Evolutionary conservation across 176 grass and related monocot species (phyloP), one percentile per base, ranked within the genome.

Genomic region (Oryza rufipogon): DNA sequence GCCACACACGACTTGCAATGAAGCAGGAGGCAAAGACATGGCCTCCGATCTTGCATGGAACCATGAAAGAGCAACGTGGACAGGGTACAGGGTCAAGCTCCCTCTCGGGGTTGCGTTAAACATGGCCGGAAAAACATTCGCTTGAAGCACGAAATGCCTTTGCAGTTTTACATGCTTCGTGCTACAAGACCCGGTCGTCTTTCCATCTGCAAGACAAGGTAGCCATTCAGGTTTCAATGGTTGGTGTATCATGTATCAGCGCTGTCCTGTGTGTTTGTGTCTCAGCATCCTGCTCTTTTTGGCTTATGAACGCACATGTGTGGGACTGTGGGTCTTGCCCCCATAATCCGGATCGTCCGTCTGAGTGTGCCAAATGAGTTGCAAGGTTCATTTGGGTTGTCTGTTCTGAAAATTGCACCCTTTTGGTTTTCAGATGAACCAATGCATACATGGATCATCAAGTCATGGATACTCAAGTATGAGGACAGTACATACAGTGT

Each of bases 41-140:
- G 42, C 13, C 45, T 16, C 58, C 10, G 25, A 74, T 73, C 22
- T 61, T 36, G 87, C 81, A 26, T 70, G 14, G 70, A 66, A 4
- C 60, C 42, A 38, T 80, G 87, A 80, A 89, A 85, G 48, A 70
- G 39, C 45, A 36, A n/a, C 9, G 11, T 16, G 2, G 13, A 2
- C 11, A 45, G 83, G 60, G 38, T 48, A 2, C 11, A 45, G 83
- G 60, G 38, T 48, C 46, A 22, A 76, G 46, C 22, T 17, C 65
- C 32, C 36, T 7, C 34, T 49, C 3, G 13, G 14, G 4, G 9
- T 26, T 52, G 9, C 10, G 11, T 7, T 7, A 49, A 70, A 70
- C 11, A 63, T 63, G 58, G 58, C 58, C n/a, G 58, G 20, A 63
- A 63, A 64, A 70, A 75, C 51, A 81, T 85, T 85, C 76, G 70